A percentile compares a stretch with the other conserved stretches of the same genome.
These are phyloP conservation scores for Fusarium illudens DNA, from an alignment of 2,329 filamentous ascomycete species.

Conservation along the genomic window DNA sequence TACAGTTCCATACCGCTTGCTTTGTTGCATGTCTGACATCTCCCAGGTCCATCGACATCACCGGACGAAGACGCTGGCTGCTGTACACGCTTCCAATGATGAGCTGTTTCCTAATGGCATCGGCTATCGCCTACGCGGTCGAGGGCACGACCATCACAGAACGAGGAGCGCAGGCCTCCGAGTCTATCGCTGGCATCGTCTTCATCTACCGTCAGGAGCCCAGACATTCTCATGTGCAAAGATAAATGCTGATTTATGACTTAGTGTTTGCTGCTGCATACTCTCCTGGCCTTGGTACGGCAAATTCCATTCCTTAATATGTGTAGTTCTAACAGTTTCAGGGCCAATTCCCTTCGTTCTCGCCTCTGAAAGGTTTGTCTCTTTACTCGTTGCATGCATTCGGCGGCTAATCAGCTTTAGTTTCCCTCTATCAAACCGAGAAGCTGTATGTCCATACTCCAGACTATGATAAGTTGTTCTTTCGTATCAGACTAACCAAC, in stretches of 20 bases:
- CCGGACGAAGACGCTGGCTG: conserved; percentile 55
- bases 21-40: background rate
- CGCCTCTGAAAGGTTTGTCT: conserved; percentile 51
- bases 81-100: conserved; percentile 54
- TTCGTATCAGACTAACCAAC: conserved; percentile 15
- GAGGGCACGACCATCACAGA: conserved; percentile 9
- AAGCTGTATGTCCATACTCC: conserved; percentile 45
- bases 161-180: background rate
- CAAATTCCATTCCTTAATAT: background rate
- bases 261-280: conserved; percentile 53
- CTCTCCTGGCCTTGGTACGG: conserved; percentile 49
- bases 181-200: conserved; percentile 17
- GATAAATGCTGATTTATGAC: background rate
- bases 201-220: conserved; percentile 22
- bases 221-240: fast-evolving
- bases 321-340: background rate
- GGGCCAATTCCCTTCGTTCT: conserved; percentile 59
- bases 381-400: fast-evolving
- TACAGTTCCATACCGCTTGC: fast-evolving
- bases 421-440: conserved; percentile 59
- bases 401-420: conserved; percentile 27
- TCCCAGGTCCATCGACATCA: conserved; percentile 43
- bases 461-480: fast-evolving
- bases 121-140: conserved; percentile 17
- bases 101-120: conserved; percentile 37